phyloP scores from a whole-genome alignment of 768 basidiomycete genomes.

The Naganishia onofrii region DNA sequence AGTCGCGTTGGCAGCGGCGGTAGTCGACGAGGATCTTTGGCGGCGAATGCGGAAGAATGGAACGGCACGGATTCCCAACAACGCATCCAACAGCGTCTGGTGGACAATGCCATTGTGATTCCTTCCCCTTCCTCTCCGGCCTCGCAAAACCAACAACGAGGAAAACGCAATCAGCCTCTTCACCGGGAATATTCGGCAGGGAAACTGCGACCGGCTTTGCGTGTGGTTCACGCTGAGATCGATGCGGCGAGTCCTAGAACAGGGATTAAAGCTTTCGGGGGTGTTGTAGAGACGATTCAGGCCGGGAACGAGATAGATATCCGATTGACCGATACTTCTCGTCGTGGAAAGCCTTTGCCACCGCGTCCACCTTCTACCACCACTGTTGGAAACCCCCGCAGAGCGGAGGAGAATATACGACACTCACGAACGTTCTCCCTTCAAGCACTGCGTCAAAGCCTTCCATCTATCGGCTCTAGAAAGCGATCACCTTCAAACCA shows the following conservation, averaged over 20 bases:
- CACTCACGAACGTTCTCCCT: neutral
- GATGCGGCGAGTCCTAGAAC: too few relatives aligned
- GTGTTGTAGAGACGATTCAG: neutral
- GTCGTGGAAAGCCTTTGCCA: constrained; percentile 9
- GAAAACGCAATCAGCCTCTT: neutral
- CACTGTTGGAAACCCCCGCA: neutral
- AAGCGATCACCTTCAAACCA: neutral
- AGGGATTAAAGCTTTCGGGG: neutral
- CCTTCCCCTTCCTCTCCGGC: neutral
- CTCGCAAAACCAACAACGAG: neutral
- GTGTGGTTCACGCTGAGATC: neutral
- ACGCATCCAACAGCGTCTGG: neutral
- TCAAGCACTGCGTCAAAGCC: constrained; percentile 3
- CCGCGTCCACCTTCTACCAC: neutral
- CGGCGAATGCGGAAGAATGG: neutral
- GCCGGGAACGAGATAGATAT: neutral
- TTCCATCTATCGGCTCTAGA: neutral
- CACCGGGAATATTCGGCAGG: constrained; percentile 9
- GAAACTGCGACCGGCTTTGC: constrained; percentile 9
- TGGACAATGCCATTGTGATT: constrained; percentile 1
- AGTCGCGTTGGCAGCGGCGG: neutral
- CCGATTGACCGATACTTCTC: neutral
- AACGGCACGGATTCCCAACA: constrained; percentile 3
- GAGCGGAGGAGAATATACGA: neutral
- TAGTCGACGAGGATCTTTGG: neutral